phyloP scores from a whole-genome alignment of 805 yeast species.

The Teunomyces atbi region DNA sequence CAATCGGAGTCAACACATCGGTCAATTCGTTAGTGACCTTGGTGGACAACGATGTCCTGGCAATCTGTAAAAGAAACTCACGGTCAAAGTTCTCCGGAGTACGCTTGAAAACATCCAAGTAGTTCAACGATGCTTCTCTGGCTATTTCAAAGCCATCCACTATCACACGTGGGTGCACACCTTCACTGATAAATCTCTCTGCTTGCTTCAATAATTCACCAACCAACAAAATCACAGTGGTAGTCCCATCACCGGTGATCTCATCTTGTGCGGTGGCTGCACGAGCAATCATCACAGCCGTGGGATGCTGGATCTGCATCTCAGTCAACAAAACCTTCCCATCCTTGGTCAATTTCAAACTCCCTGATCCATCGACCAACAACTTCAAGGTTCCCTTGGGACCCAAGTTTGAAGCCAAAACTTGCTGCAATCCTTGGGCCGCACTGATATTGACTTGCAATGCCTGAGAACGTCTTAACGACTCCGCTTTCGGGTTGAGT shows the following conservation, averaged over 20 bases:
- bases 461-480: constrained; percentile 93
- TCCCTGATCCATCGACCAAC: constrained; percentile 96
- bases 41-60: constrained; percentile 84
- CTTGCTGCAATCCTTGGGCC: constrained; percentile 95
- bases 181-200: constrained; percentile 85
- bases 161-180: constrained; percentile 91
- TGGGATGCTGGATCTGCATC: constrained; percentile 80
- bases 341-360: constrained; percentile 92
- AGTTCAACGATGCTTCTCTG: constrained; percentile 68
- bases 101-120: constrained; percentile 63
- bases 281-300: constrained; percentile 65
- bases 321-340: constrained; percentile 91
- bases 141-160: constrained; percentile 96
- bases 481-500: constrained; percentile 95
- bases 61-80: constrained; percentile 87
- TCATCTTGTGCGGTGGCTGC: constrained; percentile 99
- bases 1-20: constrained; percentile 85
- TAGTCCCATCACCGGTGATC: constrained; percentile 98
- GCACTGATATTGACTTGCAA: constrained; percentile 92
- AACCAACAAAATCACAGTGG: constrained; percentile 89
- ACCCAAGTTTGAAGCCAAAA: constrained; percentile 86
- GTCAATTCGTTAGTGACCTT: constrained; percentile 78
- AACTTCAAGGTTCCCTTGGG: constrained; percentile 97
- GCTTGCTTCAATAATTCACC: constrained; percentile 96
- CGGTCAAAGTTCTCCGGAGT: constrained; percentile 61